These are phyloP conservation scores for Neopestalotiopsis clavispora DNA, from an alignment of 2,329 filamentous ascomycete species.

Conservation along the genomic window DNA sequence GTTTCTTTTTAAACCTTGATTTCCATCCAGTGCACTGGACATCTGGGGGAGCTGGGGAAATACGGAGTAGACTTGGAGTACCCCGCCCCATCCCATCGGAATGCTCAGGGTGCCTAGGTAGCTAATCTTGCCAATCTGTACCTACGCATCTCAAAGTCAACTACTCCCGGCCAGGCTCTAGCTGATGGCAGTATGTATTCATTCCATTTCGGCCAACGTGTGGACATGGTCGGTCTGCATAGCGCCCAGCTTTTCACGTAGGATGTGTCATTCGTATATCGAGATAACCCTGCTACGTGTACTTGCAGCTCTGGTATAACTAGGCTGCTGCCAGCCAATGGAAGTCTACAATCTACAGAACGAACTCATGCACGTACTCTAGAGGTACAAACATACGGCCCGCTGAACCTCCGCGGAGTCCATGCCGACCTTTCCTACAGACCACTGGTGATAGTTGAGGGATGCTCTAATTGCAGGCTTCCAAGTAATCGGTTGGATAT, in stretches of 20 bases:
- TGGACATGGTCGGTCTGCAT: not conserved
- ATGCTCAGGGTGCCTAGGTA: too few relatives aligned
- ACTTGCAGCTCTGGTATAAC: conserved; percentile 3
- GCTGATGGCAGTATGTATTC: too few relatives aligned
- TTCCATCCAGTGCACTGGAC: not conserved
- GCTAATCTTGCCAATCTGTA: too few relatives aligned
- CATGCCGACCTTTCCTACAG: too few relatives aligned
- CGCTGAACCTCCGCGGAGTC: too few relatives aligned
- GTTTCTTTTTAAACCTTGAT: not conserved
- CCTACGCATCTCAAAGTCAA: too few relatives aligned
- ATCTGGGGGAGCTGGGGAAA: not conserved
- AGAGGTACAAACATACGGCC: not conserved
- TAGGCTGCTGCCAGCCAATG: not conserved
- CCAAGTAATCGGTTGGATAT: not conserved
- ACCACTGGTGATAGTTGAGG: not conserved
- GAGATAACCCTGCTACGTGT: conserved; percentile 8
- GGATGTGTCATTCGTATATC: not conserved
- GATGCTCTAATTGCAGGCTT: not conserved
- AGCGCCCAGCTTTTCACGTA: not conserved
- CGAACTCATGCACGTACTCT: not conserved
- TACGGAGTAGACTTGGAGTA: too few relatives aligned
- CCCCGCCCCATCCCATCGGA: too few relatives aligned
- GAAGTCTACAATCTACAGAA: not conserved
- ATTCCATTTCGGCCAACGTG: too few relatives aligned
- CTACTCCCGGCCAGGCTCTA: too few relatives aligned